A percentile compares a stretch with the other conserved stretches of the same genome.
Evolutionary conservation across 768 basidiomycete species (phyloP).

Genomic region (Sporobolomyces pararoseus): DNA sequence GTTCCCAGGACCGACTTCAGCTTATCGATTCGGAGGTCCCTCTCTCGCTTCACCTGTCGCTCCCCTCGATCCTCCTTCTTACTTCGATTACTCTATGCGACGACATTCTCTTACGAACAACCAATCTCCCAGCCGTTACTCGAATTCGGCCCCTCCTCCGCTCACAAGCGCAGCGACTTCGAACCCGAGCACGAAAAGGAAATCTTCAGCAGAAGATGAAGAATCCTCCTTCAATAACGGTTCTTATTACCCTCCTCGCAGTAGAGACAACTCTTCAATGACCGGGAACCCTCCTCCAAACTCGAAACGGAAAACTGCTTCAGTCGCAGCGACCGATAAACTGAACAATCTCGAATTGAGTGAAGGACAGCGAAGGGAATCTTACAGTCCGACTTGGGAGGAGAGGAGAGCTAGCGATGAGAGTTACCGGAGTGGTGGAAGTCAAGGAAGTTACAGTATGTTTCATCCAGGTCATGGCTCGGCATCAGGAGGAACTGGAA

Average conservation of each 20-base stretch:
- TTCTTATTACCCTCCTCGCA: constrained; percentile 6
- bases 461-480: not conserved
- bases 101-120: constrained; percentile 65
- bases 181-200: constrained; percentile 34
- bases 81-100: constrained; percentile 67
- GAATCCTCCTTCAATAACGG: not conserved
- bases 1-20: constrained; percentile 1
- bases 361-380: constrained; percentile 22
- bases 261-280: not conserved
- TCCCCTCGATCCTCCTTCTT: constrained; percentile 53
- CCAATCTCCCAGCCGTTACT: not conserved
- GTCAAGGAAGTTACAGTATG: constrained; percentile 22
- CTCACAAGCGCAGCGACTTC: no score
- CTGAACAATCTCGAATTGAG: constrained; percentile 12
- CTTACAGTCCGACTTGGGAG: constrained; percentile 35
- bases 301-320: constrained; percentile 26
- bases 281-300: not conserved
- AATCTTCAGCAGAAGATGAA: constrained; percentile 20
- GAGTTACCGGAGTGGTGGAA: constrained; percentile 15
- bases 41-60: constrained; percentile 37
- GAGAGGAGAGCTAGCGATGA: constrained; percentile 31
- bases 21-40: constrained; percentile 32
- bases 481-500: not conserved
- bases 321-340: constrained; percentile 33
- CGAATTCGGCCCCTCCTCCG: not conserved